A percentile compares a stretch with the other conserved stretches of the same genome.
phyloP scores from a whole-genome alignment of 163 green algal genomes.

The Scenedesmus sp. region DNA sequence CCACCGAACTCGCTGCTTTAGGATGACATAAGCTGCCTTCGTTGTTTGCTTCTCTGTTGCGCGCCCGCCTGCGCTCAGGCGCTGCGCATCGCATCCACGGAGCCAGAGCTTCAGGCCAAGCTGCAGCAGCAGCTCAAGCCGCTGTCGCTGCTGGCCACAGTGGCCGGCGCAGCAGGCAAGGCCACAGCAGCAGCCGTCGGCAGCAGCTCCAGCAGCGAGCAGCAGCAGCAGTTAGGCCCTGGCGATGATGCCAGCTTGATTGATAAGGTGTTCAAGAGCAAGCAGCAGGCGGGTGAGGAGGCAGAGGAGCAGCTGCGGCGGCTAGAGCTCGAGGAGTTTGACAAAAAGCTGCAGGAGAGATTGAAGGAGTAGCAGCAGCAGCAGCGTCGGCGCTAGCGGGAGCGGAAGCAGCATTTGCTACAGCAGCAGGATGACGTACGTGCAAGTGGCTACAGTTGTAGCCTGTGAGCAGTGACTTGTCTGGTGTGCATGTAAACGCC shows the following conservation, averaged over 20 bases:
- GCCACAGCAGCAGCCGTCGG: conserved; percentile 4
- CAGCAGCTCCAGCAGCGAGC: conserved; percentile 31
- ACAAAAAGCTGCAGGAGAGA: background rate
- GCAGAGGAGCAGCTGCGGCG: conserved; percentile 12
- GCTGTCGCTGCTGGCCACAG: background rate
- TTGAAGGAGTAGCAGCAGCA: background rate
- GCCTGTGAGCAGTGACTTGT: too few species aligned
- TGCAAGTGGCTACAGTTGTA: too few species aligned
- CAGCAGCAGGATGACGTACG: too few species aligned
- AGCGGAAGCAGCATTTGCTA: background rate
- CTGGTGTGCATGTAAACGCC: too few species aligned
- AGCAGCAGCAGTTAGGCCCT: background rate
- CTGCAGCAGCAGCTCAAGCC: conserved; percentile 41
- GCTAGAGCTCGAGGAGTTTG: conserved; percentile 45
- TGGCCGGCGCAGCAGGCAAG: conserved; percentile 5
- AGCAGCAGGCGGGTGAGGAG: background rate
- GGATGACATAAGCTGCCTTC: too few species aligned
- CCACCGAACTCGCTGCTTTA: too few species aligned
- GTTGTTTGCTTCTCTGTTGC: background rate
- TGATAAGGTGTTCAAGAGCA: background rate
- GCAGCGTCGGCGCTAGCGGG: background rate
- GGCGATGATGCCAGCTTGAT: conserved; percentile 4
- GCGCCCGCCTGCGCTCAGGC: conserved; percentile 38
- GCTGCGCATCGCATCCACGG: conserved; percentile 66
- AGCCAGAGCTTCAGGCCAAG: conserved; percentile 57